phyloP scores from a whole-genome alignment of 2,329 filamentous ascomycete species.

The Fusarium oligoseptatum region DNA sequence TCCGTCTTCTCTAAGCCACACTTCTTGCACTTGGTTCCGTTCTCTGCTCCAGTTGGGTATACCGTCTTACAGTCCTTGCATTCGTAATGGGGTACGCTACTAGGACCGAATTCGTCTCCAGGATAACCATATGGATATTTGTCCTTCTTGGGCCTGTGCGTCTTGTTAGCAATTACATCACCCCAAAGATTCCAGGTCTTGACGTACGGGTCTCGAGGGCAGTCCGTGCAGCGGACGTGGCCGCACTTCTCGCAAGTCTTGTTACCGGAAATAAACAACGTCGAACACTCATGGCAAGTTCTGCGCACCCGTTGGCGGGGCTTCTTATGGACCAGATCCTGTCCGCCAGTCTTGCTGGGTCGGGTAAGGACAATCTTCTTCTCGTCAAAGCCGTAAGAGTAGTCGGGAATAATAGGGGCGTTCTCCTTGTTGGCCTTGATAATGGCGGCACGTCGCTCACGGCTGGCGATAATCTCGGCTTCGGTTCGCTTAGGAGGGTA shows the following conservation, averaged over 20 bases:
- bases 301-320: slow-evolving; percentile 80
- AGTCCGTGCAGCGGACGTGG: slow-evolving; percentile 83
- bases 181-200: slow-evolving; percentile 9
- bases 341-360: slow-evolving; percentile 74
- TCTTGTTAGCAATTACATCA: slow-evolving; percentile 17
- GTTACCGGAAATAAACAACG: slow-evolving; percentile 68
- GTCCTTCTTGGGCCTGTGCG: slow-evolving; percentile 70
- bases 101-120: slow-evolving; percentile 70
- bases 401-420: slow-evolving; percentile 65
- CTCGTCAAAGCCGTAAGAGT: slow-evolving; percentile 58
- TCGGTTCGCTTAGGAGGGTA: slow-evolving; percentile 76
- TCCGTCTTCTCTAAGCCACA: slow-evolving; percentile 73
- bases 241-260: slow-evolving; percentile 77
- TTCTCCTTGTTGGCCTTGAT: slow-evolving; percentile 70
- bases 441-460: slow-evolving; percentile 63
- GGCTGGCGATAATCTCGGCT: slow-evolving; percentile 65
- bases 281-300: slow-evolving; percentile 80
- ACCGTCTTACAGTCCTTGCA: slow-evolving; percentile 74
- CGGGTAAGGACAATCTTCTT: slow-evolving; percentile 70
- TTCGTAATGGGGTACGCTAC: slow-evolving; percentile 65
- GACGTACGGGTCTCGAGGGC: slow-evolving; percentile 83
- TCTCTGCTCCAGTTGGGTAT: slow-evolving; percentile 64
- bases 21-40: slow-evolving; percentile 68
- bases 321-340: slow-evolving; percentile 79
- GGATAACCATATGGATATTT: slow-evolving; percentile 80